phyloP scores from a whole-genome alignment of 371 early-diverging fungal species.

The Mortierella sp. region DNA sequence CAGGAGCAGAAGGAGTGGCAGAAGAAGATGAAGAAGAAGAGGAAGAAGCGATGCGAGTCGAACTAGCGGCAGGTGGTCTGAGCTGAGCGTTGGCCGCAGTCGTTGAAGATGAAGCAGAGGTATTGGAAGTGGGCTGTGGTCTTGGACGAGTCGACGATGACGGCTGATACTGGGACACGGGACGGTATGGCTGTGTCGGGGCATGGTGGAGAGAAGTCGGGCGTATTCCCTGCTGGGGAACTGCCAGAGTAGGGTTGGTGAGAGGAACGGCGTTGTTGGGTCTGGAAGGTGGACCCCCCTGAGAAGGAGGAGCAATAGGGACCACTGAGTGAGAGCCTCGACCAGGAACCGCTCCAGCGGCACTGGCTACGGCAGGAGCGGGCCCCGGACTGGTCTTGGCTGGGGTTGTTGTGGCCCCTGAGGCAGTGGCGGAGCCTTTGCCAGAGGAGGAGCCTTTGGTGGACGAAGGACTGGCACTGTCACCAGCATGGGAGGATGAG shows the following conservation, averaged over 20 bases:
- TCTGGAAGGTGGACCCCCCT: conserved; percentile 8
- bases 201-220: no score
- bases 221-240: no score
- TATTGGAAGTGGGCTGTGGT: conserved; percentile 14
- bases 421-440: conserved; percentile 1
- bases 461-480: background rate
- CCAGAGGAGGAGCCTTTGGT: conserved; percentile 7
- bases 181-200: background rate
- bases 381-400: no score
- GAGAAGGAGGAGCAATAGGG: conserved; percentile 21
- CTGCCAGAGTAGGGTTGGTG: background rate
- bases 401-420: background rate
- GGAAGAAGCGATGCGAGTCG: background rate
- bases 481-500: conserved; percentile 26
- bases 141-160: conserved; percentile 5
- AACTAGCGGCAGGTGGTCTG: background rate
- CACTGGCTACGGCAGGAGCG: no score
- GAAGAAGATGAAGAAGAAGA: conserved; percentile 11
- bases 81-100: conserved; percentile 3
- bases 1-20: background rate
- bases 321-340: conserved; percentile 39
- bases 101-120: background rate
- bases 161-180: conserved; percentile 7
- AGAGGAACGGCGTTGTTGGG: background rate
- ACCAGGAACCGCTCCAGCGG: no score